Evolutionary conservation across 176 grass and related monocot genomes (phyloP), one percentile per base, ranked within the genome.

Genomic region (Cenchrus americanus): DNA sequence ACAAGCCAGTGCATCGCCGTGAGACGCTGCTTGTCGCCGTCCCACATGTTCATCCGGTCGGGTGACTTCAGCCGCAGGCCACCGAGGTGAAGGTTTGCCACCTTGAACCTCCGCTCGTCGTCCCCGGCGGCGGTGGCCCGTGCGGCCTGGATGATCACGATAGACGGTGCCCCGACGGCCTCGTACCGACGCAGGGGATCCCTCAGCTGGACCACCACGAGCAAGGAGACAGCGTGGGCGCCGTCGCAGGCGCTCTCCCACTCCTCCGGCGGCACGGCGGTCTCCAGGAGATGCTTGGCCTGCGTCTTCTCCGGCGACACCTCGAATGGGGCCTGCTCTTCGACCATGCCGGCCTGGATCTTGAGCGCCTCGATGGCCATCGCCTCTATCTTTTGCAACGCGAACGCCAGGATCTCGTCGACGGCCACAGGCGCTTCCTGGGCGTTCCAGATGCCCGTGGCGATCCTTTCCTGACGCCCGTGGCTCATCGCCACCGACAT

Each of bases 1-100:
- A 99, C 89, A 2, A 96, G 87, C 93, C 93, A 99, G 70, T 99
- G 96, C 93, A 92, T 94, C 12, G 96, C 93, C 49, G 96, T 96
- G 12, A 94, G 87, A 83, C 93, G 78, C 80, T 94, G 93, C 87
- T 79, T 94, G 74, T 99, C 93, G 46, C 93, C 89, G 80, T 96
- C 96, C 93, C 89, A 96, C n/a, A 87, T 71, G 66, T 80, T 94
- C 12, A 83, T 75, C 73, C 88, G 86, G 62, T 80, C 64, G 0
- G 83, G 83, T 2, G 89, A 71, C 77, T 60, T 81, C 14, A 98
- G 71, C 78, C 81, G 79, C 62, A 98, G 58, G 7, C 96, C 89
- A 0, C 96, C 93, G 32, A 92, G 80, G 87, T 98, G 96, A 85
- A 98, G 72, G 80, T 85, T 95, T 2, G 69, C 62, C 7, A 92